Evolutionary conservation across 352 stramenopile genomes (phyloP).

Genomic region (Peronospora farinosa): DNA sequence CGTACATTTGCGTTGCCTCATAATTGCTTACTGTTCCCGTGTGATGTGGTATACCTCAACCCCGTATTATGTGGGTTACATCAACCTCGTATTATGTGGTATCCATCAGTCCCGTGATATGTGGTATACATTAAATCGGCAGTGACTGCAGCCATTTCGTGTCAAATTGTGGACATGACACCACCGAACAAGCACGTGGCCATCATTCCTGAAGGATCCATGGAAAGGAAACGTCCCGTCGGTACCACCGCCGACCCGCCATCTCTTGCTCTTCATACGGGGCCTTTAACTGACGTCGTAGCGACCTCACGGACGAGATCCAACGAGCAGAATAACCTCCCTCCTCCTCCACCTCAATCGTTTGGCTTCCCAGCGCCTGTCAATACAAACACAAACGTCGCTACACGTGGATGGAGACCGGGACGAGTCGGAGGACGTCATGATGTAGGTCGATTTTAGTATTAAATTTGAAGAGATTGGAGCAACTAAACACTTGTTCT

Average conservation of each 20-base stretch:
- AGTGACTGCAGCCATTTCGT: conserved; percentile 4
- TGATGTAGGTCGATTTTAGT: conserved; percentile 19
- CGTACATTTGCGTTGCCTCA: conserved; percentile 21
- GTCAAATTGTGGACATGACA: conserved; percentile 1
- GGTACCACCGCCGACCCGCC: conserved; percentile 6
- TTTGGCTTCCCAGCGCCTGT: conserved; percentile 15
- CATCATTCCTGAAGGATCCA: conserved; percentile 8
- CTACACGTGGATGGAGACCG: conserved; percentile 25
- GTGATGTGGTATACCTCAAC: not conserved
- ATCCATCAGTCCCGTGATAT: not conserved
- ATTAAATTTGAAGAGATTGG: not conserved
- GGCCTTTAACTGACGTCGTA: conserved; percentile 1
- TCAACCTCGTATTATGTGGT: not conserved
- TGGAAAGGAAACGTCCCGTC: conserved; percentile 28
- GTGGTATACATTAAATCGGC: not conserved
- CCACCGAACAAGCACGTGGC: conserved; percentile 23
- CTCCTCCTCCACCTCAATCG: conserved; percentile 14
- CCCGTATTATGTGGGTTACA: conserved; percentile 2
- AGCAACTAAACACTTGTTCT: conserved; percentile 4
- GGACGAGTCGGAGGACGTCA: conserved; percentile 25
- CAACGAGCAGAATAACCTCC: conserved; percentile 9
- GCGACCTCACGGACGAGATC: not conserved
- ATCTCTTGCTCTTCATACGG: conserved; percentile 8
- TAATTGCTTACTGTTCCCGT: not conserved
- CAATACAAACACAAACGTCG: conserved; percentile 14